Evolutionary conservation across 495 filamentous ascomycete genomes (phyloP).

Genomic region (Tirmania nivea): DNA sequence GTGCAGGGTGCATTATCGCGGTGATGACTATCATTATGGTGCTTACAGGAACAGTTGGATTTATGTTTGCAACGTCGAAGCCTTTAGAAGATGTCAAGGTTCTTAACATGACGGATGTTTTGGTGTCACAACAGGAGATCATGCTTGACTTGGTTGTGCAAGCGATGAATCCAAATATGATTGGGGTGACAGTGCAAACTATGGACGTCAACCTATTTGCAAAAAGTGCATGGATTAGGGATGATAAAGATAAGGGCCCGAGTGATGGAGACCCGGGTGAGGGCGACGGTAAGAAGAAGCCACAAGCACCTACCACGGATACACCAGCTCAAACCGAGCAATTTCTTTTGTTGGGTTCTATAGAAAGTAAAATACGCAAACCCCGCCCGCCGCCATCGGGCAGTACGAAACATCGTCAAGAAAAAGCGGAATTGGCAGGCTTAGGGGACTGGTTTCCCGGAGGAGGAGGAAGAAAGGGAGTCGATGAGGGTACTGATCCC

Average conservation of each 20-base stretch:
- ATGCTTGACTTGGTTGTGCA: conserved; percentile 83
- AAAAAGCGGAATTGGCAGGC: background rate
- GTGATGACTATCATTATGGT: conserved; percentile 52
- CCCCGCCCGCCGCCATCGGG: background rate
- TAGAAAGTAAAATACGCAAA: background rate
- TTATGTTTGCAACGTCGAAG: conserved; percentile 79
- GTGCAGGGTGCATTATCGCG: conserved; percentile 60
- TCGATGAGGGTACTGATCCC: conserved; percentile 48
- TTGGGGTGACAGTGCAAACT: conserved; percentile 59
- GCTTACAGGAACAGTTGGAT: conserved; percentile 58
- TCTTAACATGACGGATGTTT: conserved; percentile 59
- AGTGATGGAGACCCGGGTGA: conserved; percentile 29
- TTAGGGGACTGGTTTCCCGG: background rate
- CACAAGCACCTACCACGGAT: background rate
- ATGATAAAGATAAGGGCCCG: conserved; percentile 49
- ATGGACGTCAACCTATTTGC: conserved; percentile 86
- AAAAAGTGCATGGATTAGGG: conserved; percentile 65
- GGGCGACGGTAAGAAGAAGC: conserved; percentile 12
- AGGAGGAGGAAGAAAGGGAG: conserved; percentile 7
- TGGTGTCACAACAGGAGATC: conserved; percentile 82
- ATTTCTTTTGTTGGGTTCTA: background rate
- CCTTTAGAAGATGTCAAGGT: conserved; percentile 57
- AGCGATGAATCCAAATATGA: conserved; percentile 78
- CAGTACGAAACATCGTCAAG: background rate
- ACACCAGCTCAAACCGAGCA: background rate